Evolutionary conservation across 2,329 filamentous ascomycete genomes (phyloP).

Genomic region (Ascocoryne sarcoides): DNA sequence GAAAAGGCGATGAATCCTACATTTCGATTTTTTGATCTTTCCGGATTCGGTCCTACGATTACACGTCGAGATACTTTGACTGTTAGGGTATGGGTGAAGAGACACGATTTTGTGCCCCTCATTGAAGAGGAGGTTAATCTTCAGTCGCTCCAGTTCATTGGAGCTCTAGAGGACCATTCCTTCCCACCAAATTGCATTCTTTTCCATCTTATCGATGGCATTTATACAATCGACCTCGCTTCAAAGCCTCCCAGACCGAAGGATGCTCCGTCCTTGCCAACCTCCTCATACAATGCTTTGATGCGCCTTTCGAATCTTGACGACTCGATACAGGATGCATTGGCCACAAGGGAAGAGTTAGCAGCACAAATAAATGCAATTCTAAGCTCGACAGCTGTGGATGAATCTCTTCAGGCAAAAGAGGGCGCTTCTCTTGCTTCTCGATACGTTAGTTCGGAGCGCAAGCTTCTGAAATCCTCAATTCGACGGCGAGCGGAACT

Average conservation of each 20-base stretch:
- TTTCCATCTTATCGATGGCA: constrained; percentile 77
- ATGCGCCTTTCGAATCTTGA: constrained; percentile 86
- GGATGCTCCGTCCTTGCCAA: constrained; percentile 43
- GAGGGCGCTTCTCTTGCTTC: constrained; percentile 40
- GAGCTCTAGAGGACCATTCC: constrained; percentile 58
- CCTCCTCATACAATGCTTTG: constrained; percentile 77
- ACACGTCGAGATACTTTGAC: constrained; percentile 57
- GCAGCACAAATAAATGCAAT: constrained; percentile 67
- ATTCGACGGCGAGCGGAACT: constrained; percentile 59
- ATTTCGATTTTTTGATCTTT: constrained; percentile 77
- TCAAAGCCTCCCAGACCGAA: constrained; percentile 38
- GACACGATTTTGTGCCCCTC: constrained; percentile 51
- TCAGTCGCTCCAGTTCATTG: constrained; percentile 68
- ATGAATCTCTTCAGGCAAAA: constrained; percentile 39
- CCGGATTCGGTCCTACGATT: constrained; percentile 49
- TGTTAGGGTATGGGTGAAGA: constrained; percentile 66
- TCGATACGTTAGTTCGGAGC: constrained; percentile 53
- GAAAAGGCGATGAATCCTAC: constrained; percentile 84
- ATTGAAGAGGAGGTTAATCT: constrained; percentile 65
- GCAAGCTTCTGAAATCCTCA: constrained; percentile 54
- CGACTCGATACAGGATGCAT: constrained; percentile 81
- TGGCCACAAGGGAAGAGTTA: constrained; percentile 66
- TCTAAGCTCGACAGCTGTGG: constrained; percentile 34
- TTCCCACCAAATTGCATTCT: constrained; percentile 76
- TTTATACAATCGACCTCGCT: constrained; percentile 70